These are phyloP conservation scores for Penicillium aurantiogriseum DNA, from an alignment of 2,329 filamentous ascomycete species.

Conservation along the genomic window DNA sequence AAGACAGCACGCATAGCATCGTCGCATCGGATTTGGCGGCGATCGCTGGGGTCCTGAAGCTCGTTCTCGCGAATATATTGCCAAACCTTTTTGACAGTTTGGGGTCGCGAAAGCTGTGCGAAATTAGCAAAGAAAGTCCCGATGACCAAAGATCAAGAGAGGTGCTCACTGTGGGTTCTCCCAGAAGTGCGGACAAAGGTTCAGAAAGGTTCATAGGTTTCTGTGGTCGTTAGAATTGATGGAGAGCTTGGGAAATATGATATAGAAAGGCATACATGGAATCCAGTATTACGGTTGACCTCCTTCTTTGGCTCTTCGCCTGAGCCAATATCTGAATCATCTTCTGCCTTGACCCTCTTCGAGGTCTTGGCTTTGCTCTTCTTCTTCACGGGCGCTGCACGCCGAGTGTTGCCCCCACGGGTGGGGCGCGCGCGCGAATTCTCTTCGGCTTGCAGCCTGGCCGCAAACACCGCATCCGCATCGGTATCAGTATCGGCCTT, in stretches of 20 bases:
- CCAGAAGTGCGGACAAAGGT: constrained; percentile 46
- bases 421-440: constrained; percentile 75
- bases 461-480: constrained; percentile 82
- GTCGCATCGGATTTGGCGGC: constrained; percentile 90
- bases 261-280: constrained; percentile 61
- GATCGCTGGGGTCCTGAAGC: constrained; percentile 87
- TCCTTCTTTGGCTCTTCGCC: constrained; percentile 61
- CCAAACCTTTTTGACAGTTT: constrained; percentile 97
- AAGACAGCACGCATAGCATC: constrained; percentile 89
- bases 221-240: constrained; percentile 23
- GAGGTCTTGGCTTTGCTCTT: constrained; percentile 55
- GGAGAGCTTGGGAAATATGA: background rate
- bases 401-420: constrained; percentile 65
- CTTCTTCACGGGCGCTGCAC: constrained; percentile 62
- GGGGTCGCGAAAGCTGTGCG: constrained; percentile 77
- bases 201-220: constrained; percentile 49
- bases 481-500: constrained; percentile 65
- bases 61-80: constrained; percentile 85
- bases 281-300: constrained; percentile 77
- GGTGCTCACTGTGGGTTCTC: constrained; percentile 44
- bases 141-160: background rate
- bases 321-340: constrained; percentile 74
- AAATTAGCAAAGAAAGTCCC: constrained; percentile 13
- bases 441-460: constrained; percentile 87
- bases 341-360: constrained; percentile 72